Conservation (phyloP, 805 yeast species). For the Metschnikowia matae region DNA sequence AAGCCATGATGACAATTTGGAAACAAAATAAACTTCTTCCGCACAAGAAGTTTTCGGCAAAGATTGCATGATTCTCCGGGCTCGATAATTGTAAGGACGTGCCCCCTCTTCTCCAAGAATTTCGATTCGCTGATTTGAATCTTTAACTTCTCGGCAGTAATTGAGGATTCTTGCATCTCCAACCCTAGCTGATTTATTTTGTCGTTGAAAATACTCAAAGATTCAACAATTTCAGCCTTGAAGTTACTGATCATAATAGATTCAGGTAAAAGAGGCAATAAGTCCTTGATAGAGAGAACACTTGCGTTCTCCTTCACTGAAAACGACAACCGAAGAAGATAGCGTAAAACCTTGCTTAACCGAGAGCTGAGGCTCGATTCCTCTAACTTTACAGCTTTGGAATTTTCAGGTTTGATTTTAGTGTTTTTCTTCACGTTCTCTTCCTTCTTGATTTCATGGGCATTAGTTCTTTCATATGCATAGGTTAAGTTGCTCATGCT, state of each 20-base stretch:
- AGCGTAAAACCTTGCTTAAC: conserved; percentile 26
- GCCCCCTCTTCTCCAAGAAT: conserved; percentile 23
- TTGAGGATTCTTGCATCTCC: conserved; percentile 73
- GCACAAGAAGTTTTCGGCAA: conserved; percentile 66
- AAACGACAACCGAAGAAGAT: conserved; percentile 30
- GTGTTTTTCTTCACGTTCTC: conserved; percentile 14
- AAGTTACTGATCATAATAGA: conserved; percentile 75
- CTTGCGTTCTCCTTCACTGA: conserved; percentile 20
- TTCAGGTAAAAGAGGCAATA: conserved; percentile 82
- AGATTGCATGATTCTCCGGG: conserved; percentile 80
- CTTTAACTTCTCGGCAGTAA: conserved; percentile 55
- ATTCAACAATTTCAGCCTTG: conserved; percentile 75
- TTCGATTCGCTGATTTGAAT: conserved; percentile 50
- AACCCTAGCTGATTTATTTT: conserved; percentile 60
- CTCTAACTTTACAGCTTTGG: conserved; percentile 14
- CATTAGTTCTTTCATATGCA: not conserved
- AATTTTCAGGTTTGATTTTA: conserved; percentile 14
- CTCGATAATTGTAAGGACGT: conserved; percentile 62
- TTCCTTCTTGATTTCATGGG: not conserved
- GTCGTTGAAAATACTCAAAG: conserved; percentile 70
- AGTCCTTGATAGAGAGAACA: conserved; percentile 66
- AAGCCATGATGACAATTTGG: conserved; percentile 85
- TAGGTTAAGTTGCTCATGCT: not conserved
- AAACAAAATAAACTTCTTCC: conserved; percentile 71
- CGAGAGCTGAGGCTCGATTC: conserved; percentile 5